phyloP scores from a whole-genome alignment of 805 yeast species.

The Metschnikowia chrysomelidarum region DNA sequence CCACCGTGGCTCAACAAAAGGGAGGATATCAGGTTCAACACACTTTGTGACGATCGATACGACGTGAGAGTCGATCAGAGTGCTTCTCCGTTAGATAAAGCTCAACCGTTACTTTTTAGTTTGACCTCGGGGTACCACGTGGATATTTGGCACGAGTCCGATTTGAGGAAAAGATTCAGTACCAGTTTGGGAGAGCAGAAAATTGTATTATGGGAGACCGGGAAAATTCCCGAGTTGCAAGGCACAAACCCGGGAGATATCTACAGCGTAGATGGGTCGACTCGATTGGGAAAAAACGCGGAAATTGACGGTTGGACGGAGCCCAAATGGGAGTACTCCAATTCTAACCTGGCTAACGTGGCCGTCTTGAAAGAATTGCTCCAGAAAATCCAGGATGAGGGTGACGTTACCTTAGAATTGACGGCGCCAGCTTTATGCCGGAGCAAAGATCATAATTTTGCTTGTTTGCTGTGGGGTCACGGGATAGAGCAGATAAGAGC shows the following conservation, averaged over 20 bases:
- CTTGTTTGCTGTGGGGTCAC: constrained; percentile 8
- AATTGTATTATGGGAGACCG: constrained; percentile 5
- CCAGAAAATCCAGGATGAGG: background rate
- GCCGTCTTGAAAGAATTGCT: too few species aligned
- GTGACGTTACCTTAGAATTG: background rate
- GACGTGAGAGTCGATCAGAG: constrained; percentile 6
- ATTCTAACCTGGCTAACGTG: too few species aligned
- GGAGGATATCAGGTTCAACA: constrained; percentile 6
- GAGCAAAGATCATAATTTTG: background rate
- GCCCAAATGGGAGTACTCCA: too few species aligned
- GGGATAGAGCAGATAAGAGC: background rate
- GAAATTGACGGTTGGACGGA: too few species aligned
- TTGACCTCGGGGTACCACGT: constrained; percentile 8
- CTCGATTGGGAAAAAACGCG: too few species aligned
- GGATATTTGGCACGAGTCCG: constrained; percentile 2
- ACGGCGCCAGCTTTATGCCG: constrained; percentile 1
- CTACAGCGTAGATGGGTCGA: too few species aligned
- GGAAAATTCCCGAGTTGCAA: too few species aligned
- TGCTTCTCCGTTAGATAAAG: background rate
- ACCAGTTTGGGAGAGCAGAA: constrained; percentile 4
- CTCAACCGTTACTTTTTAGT: constrained; percentile 5
- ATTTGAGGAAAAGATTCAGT: constrained; percentile 3
- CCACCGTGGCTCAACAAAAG: constrained; percentile 6
- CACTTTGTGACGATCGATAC: constrained; percentile 4
- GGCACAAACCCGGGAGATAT: too few species aligned